These are phyloP conservation scores for Ministeria vibrans DNA, from an alignment of 78 protist species.

Conservation along the genomic window DNA sequence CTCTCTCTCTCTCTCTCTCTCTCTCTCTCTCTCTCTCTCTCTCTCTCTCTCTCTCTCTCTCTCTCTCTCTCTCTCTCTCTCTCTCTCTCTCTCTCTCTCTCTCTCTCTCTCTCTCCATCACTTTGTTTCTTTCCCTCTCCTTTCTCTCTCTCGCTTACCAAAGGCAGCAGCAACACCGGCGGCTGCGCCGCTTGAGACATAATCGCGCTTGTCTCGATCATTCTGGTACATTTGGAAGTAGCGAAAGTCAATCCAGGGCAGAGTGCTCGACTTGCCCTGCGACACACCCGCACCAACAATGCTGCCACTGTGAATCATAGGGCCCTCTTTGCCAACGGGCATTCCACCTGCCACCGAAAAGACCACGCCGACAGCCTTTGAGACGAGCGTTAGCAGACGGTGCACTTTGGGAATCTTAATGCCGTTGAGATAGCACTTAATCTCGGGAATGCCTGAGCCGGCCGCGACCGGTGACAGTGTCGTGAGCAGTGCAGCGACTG, in stretches of 20 bases:
- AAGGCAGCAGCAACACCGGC: conserved; percentile 92
- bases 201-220: conserved; percentile 74
- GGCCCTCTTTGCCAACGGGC: conserved; percentile 86
- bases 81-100: too few relatives aligned
- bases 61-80: too few relatives aligned
- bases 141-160: too few relatives aligned
- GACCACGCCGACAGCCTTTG: conserved; percentile 53
- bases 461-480: too few relatives aligned
- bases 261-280: conserved; percentile 61
- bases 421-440: conserved; percentile 80
- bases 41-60: too few relatives aligned
- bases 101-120: too few relatives aligned
- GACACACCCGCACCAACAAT: conserved; percentile 68
- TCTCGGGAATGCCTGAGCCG: conserved; percentile 83
- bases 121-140: too few relatives aligned
- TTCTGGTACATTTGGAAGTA: conserved; percentile 49
- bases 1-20: too few relatives aligned
- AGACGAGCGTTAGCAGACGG: conserved; percentile 53
- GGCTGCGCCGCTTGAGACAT: conserved; percentile 82
- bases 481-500: too few relatives aligned
- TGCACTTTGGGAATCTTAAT: conserved; percentile 66
- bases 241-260: neutral
- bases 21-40: too few relatives aligned
- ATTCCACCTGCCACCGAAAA: conserved; percentile 55
- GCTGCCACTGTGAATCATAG: conserved; percentile 77